These are phyloP conservation scores for Debaryomyces nepalensis DNA, from an alignment of 1,139 yeast species.

Conservation along the genomic window DNA sequence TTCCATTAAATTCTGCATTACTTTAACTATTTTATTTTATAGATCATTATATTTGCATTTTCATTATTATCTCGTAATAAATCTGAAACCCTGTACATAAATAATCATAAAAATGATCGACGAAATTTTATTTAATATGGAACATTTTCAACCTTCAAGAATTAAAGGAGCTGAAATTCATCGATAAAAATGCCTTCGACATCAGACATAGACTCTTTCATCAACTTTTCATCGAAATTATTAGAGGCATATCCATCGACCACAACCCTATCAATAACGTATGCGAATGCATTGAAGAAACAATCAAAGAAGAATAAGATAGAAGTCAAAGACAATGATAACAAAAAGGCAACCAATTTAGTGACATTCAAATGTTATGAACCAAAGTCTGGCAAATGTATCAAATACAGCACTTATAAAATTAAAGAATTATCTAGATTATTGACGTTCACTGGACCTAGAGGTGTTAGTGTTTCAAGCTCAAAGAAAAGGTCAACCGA, in stretches of 20 bases:
- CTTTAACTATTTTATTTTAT: conserved; percentile 5
- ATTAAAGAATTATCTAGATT: conserved; percentile 79
- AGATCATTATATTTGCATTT: conserved; percentile 9
- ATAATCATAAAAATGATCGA: conserved; percentile 1
- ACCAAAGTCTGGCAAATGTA: conserved; percentile 69
- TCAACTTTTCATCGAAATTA: conserved; percentile 37
- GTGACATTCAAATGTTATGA: conserved; percentile 74
- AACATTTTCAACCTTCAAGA: neutral
- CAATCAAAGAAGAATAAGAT: conserved; percentile 27
- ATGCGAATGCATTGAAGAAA: conserved; percentile 35
- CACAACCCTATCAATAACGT: conserved; percentile 46
- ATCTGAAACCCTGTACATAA: conserved; percentile 6
- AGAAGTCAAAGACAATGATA: conserved; percentile 22
- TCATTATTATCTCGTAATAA: neutral
- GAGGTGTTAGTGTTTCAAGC: conserved; percentile 57
- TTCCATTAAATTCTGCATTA: conserved; percentile 5
- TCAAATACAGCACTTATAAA: conserved; percentile 64
- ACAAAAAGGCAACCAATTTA: conserved; percentile 32
- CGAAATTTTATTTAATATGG: conserved; percentile 7
- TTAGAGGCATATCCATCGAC: conserved; percentile 44
- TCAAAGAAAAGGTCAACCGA: conserved; percentile 18
- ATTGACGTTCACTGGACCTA: conserved; percentile 84
- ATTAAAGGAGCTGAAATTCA: neutral
- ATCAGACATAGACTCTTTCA: conserved; percentile 37
- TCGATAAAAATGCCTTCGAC: conserved; percentile 13